Evolutionary conservation across 1,284 basidiomycete species (phyloP).

Genomic region (Pseudozyma sp.): DNA sequence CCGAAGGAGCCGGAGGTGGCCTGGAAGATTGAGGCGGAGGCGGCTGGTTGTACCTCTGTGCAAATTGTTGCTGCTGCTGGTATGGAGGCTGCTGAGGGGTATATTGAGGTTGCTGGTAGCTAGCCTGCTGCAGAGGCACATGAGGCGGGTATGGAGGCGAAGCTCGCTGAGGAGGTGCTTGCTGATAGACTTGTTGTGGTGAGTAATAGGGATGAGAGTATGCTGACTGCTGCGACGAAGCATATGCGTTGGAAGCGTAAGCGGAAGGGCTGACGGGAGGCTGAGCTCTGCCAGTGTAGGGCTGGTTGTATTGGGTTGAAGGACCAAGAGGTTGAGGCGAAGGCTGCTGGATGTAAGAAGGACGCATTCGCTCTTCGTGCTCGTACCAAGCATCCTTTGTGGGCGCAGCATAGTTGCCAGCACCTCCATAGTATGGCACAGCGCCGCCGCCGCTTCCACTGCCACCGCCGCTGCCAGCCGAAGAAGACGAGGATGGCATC

Average conservation of each 20-base stretch:
- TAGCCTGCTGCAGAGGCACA: constrained; percentile 6
- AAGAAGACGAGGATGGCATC: constrained; percentile 43
- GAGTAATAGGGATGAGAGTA: constrained; percentile 17
- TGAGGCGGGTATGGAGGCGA: constrained; percentile 10
- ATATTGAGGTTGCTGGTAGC: constrained; percentile 19
- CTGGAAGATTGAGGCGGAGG: constrained; percentile 15
- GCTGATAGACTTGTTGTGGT: constrained; percentile 20
- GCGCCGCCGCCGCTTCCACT: constrained; percentile 13
- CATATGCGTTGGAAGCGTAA: constrained; percentile 16
- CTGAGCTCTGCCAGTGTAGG: constrained; percentile 15
- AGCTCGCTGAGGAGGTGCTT: constrained; percentile 17
- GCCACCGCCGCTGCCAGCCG: constrained; percentile 24
- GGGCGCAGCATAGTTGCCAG: constrained; percentile 14
- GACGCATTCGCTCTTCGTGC: constrained; percentile 59
- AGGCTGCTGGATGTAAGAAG: constrained; percentile 60
- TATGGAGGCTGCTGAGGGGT: constrained; percentile 26
- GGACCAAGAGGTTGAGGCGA: constrained; percentile 26
- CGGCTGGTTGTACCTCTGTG: constrained; percentile 24
- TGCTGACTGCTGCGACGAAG: constrained; percentile 5
- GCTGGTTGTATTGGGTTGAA: constrained; percentile 31
- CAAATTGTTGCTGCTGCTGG: constrained; percentile 19
- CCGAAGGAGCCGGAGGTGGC: constrained; percentile 40
- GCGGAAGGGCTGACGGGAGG: constrained; percentile 34
- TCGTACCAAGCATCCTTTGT: constrained; percentile 62
- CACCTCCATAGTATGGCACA: constrained; percentile 18